Percentiles rank a stretch among this genome's conserved stretches.
Conservation (phyloP, 2,329 filamentous ascomycete genomes). For the Sclerotinia glacialis region DNA sequence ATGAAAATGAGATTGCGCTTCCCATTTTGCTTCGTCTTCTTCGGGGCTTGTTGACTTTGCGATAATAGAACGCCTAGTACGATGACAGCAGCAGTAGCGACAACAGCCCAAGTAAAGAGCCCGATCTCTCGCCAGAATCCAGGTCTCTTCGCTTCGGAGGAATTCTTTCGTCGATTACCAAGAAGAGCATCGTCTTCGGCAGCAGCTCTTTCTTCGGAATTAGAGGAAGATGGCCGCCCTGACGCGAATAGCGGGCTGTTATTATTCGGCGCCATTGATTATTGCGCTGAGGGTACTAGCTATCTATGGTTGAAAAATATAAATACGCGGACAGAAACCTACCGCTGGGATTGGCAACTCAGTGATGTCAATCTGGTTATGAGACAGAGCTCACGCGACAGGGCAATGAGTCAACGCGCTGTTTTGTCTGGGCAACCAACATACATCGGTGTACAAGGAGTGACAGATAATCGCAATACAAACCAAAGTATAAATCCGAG, state of each 20-base stretch:
- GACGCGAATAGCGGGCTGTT: conserved; percentile 37
- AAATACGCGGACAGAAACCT: neutral
- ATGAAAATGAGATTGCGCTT: conserved; percentile 98
- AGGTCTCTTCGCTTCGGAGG: conserved; percentile 42
- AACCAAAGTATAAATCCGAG: conserved; percentile 5
- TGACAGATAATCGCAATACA: conserved; percentile 6
- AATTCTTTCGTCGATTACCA: conserved; percentile 35
- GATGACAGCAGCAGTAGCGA: conserved; percentile 76
- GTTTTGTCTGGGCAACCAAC: conserved; percentile 20
- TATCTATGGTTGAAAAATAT: neutral
- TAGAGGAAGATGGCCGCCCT: conserved; percentile 53
- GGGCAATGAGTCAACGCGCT: conserved; percentile 5
- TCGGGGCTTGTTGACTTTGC: conserved; percentile 47
- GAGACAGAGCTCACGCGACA: conserved; percentile 19
- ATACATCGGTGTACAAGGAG: conserved; percentile 17
- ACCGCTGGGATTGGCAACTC: conserved; percentile 6
- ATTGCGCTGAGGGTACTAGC: neutral
- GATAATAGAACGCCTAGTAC: conserved; percentile 81
- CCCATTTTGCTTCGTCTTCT: conserved; percentile 44
- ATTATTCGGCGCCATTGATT: conserved; percentile 29
- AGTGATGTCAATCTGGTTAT: neutral
- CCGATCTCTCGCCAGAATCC: conserved; percentile 69
- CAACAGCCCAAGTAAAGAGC: conserved; percentile 76
- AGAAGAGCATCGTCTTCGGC: conserved; percentile 44
- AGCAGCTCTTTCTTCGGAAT: conserved; percentile 53